Evolutionary conservation across 2,329 filamentous ascomycete genomes (phyloP).

Genomic region (Colletotrichum sidae): DNA sequence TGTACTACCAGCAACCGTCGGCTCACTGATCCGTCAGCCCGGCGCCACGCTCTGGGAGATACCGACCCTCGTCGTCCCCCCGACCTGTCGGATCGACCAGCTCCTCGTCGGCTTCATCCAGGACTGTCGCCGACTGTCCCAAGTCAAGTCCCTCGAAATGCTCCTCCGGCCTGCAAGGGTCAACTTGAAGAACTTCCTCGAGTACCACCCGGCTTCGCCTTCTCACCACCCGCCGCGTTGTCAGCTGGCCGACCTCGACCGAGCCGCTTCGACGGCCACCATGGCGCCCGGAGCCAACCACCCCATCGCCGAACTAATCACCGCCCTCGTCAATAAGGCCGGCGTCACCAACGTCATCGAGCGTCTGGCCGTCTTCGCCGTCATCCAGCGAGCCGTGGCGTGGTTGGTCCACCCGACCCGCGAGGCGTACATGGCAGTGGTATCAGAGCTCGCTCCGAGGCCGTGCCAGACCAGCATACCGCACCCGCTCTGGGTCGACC

Average conservation of each 20-base stretch:
- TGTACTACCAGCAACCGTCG: slow-evolving; percentile 45
- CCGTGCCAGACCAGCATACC: slow-evolving; percentile 43
- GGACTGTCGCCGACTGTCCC: slow-evolving; percentile 48
- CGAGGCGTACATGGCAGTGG: slow-evolving; percentile 42
- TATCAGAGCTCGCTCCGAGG: slow-evolving; percentile 41
- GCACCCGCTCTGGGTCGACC: slow-evolving; percentile 49
- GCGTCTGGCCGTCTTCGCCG: slow-evolving; percentile 47
- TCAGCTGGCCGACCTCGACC: slow-evolving; percentile 36
- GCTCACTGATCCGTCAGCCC: slow-evolving; percentile 45
- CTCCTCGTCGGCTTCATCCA: slow-evolving; percentile 50
- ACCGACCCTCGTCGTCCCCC: slow-evolving; percentile 45
- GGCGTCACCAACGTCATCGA: slow-evolving; percentile 45
- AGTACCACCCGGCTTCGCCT: slow-evolving; percentile 42
- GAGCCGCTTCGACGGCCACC: slow-evolving; percentile 27
- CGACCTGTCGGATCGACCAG: slow-evolving; percentile 48
- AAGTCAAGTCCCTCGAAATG: slow-evolving; percentile 42
- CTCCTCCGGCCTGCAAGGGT: slow-evolving; percentile 48
- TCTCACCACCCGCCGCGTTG: slow-evolving; percentile 28
- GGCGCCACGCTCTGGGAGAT: slow-evolving; percentile 46
- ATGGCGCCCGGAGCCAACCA: slow-evolving; percentile 33
- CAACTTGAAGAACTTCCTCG: slow-evolving; percentile 48
- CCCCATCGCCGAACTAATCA: slow-evolving; percentile 46
- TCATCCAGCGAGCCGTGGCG: slow-evolving; percentile 45
- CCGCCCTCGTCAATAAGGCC: slow-evolving; percentile 45
- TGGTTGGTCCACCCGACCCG: slow-evolving; percentile 48